Percentiles rank a stretch among this genome's conserved stretches.
Evolutionary conservation across 768 basidiomycete genomes (phyloP).

Genomic region (Termitomyces sp.): DNA sequence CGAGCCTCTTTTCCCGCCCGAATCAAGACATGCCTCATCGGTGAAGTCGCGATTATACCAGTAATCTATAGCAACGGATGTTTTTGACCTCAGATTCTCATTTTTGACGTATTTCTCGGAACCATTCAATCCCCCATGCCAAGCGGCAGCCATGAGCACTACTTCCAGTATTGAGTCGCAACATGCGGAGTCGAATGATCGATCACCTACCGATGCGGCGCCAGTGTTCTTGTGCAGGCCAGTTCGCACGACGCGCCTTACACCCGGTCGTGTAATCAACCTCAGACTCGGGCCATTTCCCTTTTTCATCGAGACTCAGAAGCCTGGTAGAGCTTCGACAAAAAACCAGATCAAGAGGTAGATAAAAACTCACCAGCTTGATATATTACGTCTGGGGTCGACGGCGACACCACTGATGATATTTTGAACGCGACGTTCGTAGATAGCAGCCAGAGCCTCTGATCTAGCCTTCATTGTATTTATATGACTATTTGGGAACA

Average conservation of each 20-base stretch:
- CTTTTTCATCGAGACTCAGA: conserved; percentile 18
- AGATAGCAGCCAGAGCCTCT: conserved; percentile 7
- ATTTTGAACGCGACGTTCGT: conserved; percentile 13
- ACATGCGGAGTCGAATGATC: neutral
- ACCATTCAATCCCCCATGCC: conserved; percentile 40
- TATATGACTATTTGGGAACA: conserved; percentile 14
- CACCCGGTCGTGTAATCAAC: conserved; percentile 53
- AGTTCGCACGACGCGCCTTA: conserved; percentile 44
- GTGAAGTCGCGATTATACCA: conserved; percentile 53
- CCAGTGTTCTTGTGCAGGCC: conserved; percentile 55
- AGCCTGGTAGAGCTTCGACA: conserved; percentile 11
- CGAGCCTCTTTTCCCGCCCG: conserved; percentile 31
- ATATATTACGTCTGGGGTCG: conserved; percentile 8
- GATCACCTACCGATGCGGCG: conserved; percentile 31
- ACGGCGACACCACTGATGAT: conserved; percentile 11
- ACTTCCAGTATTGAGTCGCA: neutral
- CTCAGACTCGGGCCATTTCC: conserved; percentile 37
- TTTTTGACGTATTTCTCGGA: conserved; percentile 32
- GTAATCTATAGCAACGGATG: conserved; percentile 38
- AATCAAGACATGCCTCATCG: conserved; percentile 37
- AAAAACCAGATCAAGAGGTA: neutral
- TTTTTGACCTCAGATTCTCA: conserved; percentile 25
- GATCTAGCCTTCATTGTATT: conserved; percentile 30
- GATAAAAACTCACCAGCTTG: conserved; percentile 9
- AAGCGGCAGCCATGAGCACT: conserved; percentile 47